A percentile compares a stretch with the other conserved stretches of the same genome.
Conservation (phyloP, 2,329 filamentous ascomycete genomes). For the Scortechinia acanthostroma region DNA sequence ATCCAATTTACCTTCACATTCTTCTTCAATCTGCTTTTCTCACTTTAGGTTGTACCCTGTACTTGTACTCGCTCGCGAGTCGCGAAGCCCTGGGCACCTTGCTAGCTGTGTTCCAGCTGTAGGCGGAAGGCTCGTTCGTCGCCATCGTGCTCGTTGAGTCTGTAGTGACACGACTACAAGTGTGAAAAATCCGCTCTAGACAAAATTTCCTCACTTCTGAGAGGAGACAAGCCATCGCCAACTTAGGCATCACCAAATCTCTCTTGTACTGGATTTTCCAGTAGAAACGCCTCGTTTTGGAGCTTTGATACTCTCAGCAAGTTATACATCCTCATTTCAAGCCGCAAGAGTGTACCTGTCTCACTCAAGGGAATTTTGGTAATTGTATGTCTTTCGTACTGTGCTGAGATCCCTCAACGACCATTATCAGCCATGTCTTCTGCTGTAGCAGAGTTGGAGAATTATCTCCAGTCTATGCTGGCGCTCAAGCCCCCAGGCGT, state of each 20-base stretch:
- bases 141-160: not conserved
- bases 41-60: slow-evolving; percentile 1
- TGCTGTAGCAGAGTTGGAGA: slow-evolving; percentile 83
- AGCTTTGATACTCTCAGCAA: too few species aligned
- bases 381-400: too few species aligned
- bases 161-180: not conserved
- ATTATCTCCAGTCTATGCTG: slow-evolving; percentile 84
- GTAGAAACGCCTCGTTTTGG: not conserved
- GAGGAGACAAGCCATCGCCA: too few species aligned
- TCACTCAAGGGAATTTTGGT: too few species aligned
- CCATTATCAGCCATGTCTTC: slow-evolving; percentile 60
- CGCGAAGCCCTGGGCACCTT: not conserved
- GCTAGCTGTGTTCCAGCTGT: not conserved
- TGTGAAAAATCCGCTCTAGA: not conserved
- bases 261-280: not conserved
- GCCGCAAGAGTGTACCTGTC: too few species aligned
- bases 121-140: slow-evolving; percentile 1
- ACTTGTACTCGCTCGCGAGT: not conserved
- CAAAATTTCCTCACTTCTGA: too few species aligned
- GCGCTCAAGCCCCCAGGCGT: slow-evolving; percentile 87
- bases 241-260: too few species aligned
- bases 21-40: slow-evolving; percentile 6
- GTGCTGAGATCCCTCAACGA: too few species aligned
- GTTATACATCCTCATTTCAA: too few species aligned
- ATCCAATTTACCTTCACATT: slow-evolving; percentile 6